Evolutionary conservation across 331 rosid species (phyloP), one percentile per base, ranked within the genome.

Genomic region (Saraca asoca): DNA sequence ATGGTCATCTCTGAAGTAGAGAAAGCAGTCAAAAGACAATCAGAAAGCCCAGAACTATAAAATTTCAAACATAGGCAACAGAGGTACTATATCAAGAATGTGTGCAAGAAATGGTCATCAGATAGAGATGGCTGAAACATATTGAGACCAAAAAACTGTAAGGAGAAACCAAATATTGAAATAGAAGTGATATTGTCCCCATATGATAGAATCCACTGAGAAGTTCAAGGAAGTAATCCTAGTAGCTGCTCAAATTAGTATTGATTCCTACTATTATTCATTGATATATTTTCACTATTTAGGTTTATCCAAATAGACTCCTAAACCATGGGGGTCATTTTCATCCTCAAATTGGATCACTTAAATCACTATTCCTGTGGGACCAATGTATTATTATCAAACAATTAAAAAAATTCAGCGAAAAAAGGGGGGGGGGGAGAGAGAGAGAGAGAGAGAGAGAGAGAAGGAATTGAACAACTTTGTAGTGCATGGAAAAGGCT

Each of bases 1-100:
- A 70, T 88, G 96, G 60, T 90, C 90, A 72, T 72, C 78, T 85
- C 99, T 90, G 87, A 61, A 66, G 72, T 50, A 59, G 64, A 52
- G 44, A 77, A 62, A 64, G 18, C 29, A 83, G 60, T 57, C 54
- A 34, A 17, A 46, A 55, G 38, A 64, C 37, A 62, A 57, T 66
- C 15, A 55, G 51, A 65, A 51, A 71, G 48, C 64, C 24, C 37
- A 68, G 52, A 68, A 53, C 51, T 62, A 58, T 9, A 50, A 18
- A 43, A 72, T 67, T 12, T 16, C 66, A 33, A 9, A 37, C 68
- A 66, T 58, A 59, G 77, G 55, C 31, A 56, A 62, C 39, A 37
- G 49, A 55, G 41, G 35, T 29, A 29, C 29, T 61, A 33, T 59
- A 57, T 46, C 48, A 17, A 39, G 33, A 37, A 66, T 51, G 49